These are phyloP conservation scores for Fusarium sterilihyphosum DNA, from an alignment of 2,329 filamentous ascomycete genomes.

Conservation along the genomic window DNA sequence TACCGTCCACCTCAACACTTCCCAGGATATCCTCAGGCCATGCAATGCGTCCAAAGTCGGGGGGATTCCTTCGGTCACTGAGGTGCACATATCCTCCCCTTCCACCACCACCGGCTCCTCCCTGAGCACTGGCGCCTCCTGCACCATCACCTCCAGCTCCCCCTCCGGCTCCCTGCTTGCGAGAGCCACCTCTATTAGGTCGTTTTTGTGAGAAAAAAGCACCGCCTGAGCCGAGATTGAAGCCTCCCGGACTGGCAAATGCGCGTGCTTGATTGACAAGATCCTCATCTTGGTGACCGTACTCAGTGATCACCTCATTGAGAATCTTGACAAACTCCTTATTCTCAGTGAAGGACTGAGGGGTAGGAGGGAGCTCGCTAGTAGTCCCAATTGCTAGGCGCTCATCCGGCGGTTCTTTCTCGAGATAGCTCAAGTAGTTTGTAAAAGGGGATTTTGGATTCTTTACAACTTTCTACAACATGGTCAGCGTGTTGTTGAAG, in stretches of 20 bases:
- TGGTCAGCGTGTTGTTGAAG: constrained; percentile 18
- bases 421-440: constrained; percentile 69
- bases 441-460: constrained; percentile 55
- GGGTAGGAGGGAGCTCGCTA: constrained; percentile 67
- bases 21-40: constrained; percentile 77
- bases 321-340: constrained; percentile 67
- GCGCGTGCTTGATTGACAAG: constrained; percentile 67
- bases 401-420: constrained; percentile 63
- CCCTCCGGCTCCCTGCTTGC: constrained; percentile 51
- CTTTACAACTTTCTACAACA: constrained; percentile 66
- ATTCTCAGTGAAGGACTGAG: constrained; percentile 69
- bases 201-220: constrained; percentile 59
- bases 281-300: constrained; percentile 66
- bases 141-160: constrained; percentile 58
- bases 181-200: constrained; percentile 46
- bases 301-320: constrained; percentile 63
- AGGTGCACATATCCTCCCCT: constrained; percentile 72
- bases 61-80: constrained; percentile 70
- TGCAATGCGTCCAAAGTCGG: constrained; percentile 73
- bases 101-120: constrained; percentile 69
- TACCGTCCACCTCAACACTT: constrained; percentile 70
- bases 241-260: constrained; percentile 67
- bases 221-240: constrained; percentile 62
- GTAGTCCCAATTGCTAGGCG: constrained; percentile 68
- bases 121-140: constrained; percentile 67